Conservation (phyloP, 2,329 filamentous ascomycete genomes). For the Pyrenochaeta sp. region DNA sequence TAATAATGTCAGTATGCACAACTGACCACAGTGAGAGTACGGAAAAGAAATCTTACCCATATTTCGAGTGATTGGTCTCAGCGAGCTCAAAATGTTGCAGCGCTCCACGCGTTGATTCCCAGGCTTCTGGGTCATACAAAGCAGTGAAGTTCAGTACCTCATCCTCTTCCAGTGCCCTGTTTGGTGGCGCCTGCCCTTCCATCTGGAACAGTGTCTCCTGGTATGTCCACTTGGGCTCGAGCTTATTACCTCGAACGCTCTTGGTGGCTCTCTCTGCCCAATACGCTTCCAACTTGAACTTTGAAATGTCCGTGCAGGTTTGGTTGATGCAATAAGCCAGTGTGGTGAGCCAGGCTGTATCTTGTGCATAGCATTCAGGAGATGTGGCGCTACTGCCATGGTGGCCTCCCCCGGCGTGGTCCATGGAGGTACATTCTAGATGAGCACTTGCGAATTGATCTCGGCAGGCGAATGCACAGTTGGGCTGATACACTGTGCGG, state of each 20-base stretch:
- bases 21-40: not conserved
- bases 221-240: slow-evolving; percentile 28
- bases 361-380: slow-evolving; percentile 32
- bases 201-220: slow-evolving; percentile 22
- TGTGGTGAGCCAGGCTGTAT: slow-evolving; percentile 37
- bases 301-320: slow-evolving; percentile 23
- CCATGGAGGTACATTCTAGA: slow-evolving; percentile 4
- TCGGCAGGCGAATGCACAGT: slow-evolving; percentile 34
- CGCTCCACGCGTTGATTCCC: slow-evolving; percentile 8
- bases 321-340: slow-evolving; percentile 41
- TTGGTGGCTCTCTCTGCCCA: slow-evolving; percentile 20
- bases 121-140: slow-evolving; percentile 6
- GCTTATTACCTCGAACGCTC: slow-evolving; percentile 5
- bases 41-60: slow-evolving; percentile 14
- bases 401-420: slow-evolving; percentile 11
- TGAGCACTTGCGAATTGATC: slow-evolving; percentile 16
- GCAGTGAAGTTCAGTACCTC: slow-evolving; percentile 24
- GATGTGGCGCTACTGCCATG: slow-evolving; percentile 16
- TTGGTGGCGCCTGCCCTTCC: slow-evolving; percentile 5
- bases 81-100: slow-evolving; percentile 15
- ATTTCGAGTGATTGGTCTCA: slow-evolving; percentile 21
- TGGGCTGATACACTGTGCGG: slow-evolving; percentile 10
- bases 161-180: slow-evolving; percentile 9
- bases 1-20: slow-evolving; percentile 13
- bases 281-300: slow-evolving; percentile 30